phyloP scores from a whole-genome alignment of 495 filamentous ascomycete species.

The Terfezia boudieri region DNA sequence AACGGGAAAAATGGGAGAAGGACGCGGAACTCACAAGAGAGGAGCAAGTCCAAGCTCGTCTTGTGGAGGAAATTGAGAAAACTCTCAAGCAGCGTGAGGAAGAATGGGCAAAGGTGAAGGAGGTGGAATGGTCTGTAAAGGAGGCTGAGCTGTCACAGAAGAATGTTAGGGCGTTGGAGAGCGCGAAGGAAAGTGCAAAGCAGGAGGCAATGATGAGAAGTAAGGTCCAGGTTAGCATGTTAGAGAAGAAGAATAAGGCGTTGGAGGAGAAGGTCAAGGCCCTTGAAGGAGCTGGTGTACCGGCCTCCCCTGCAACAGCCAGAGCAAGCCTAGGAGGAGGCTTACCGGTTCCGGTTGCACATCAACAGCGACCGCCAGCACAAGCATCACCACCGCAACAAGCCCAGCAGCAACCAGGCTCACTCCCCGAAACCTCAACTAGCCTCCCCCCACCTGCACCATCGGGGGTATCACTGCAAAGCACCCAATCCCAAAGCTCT shows the following conservation, averaged over 20 bases:
- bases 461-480: neutral
- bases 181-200: slow-evolving; percentile 31
- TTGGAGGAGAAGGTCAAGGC: slow-evolving; percentile 50
- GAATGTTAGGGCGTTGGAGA: slow-evolving; percentile 28
- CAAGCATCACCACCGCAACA: neutral
- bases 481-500: neutral
- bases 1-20: slow-evolving; percentile 11
- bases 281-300: slow-evolving; percentile 33
- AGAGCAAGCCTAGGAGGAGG: neutral
- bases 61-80: slow-evolving; percentile 20
- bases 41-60: slow-evolving; percentile 27
- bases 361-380: neutral
- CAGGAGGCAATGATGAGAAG: slow-evolving; percentile 40
- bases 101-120: slow-evolving; percentile 20
- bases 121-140: slow-evolving; percentile 18
- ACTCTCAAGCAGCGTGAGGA: slow-evolving; percentile 13
- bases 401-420: neutral
- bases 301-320: neutral
- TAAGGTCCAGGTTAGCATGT: slow-evolving; percentile 57
- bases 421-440: neutral
- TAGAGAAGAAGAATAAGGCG: slow-evolving; percentile 41
- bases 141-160: slow-evolving; percentile 23
- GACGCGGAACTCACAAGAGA: slow-evolving; percentile 31
- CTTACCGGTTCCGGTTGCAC: neutral
- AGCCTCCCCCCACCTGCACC: neutral